Evolutionary conservation across 1,284 basidiomycete species (phyloP).

Genomic region (Dichomitus squalens): DNA sequence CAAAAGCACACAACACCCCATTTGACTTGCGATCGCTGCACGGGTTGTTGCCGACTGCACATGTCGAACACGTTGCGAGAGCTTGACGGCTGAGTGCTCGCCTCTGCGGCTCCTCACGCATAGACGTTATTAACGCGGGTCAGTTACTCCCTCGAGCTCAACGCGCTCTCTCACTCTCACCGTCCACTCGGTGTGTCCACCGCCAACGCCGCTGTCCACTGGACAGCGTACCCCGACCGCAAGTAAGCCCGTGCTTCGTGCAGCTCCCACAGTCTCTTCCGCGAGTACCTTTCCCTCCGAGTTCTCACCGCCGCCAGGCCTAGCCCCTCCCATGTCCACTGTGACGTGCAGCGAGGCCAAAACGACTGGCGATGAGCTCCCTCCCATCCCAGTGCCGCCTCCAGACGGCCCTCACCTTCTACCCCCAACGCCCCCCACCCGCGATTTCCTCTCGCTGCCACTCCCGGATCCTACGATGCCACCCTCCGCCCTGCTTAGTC

Average conservation of each 20-base stretch:
- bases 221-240: constrained; percentile 1
- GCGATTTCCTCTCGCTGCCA: constrained; percentile 14
- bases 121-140: constrained; percentile 10
- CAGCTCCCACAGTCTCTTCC: constrained; percentile 16
- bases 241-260: constrained; percentile 9
- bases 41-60: constrained; percentile 21
- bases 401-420: constrained; percentile 21
- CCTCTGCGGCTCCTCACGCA: constrained; percentile 17
- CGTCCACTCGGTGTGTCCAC: constrained; percentile 3
- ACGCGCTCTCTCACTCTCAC: constrained; percentile 4
- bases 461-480: constrained; percentile 10
- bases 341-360: constrained; percentile 18
- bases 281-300: background rate
- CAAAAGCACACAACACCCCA: too few species aligned
- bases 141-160: constrained; percentile 13
- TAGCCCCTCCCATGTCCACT: constrained; percentile 8
- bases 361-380: constrained; percentile 16
- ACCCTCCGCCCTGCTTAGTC: constrained; percentile 9
- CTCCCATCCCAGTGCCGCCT: constrained; percentile 20
- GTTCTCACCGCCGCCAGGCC: constrained; percentile 14
- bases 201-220: background rate
- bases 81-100: constrained; percentile 9
- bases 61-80: constrained; percentile 24
- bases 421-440: constrained; percentile 20
- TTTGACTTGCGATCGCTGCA: constrained; percentile 24